Percentiles rank a stretch among this genome's conserved stretches.
phyloP scores from a whole-genome alignment of 495 filamentous ascomycete species.

The Penicillium lividum region DNA sequence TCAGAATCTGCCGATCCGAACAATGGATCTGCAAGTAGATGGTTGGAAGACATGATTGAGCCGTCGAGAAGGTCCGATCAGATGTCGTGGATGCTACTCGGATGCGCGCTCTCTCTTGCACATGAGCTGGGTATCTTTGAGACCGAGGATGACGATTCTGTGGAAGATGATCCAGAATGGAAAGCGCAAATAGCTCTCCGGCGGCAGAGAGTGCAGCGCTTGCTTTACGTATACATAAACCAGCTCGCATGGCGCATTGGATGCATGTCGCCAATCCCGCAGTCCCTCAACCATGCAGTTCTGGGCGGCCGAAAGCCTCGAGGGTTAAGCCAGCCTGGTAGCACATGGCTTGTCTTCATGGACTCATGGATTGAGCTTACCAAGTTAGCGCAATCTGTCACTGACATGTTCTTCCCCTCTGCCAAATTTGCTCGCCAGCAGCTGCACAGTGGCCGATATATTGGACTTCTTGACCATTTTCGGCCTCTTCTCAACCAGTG shows the following conservation, averaged over 20 bases:
- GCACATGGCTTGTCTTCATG: constrained; percentile 49
- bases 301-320: constrained; percentile 34
- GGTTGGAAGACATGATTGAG: constrained; percentile 52
- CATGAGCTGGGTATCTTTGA: constrained; percentile 56
- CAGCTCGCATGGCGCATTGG: constrained; percentile 56
- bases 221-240: constrained; percentile 56
- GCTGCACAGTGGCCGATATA: constrained; percentile 53
- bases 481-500: constrained; percentile 51
- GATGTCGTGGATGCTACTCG: constrained; percentile 60
- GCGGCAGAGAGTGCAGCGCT: constrained; percentile 45
- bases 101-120: constrained; percentile 51
- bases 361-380: constrained; percentile 56
- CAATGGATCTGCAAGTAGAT: constrained; percentile 33
- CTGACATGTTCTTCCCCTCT: constrained; percentile 55
- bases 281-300: constrained; percentile 48
- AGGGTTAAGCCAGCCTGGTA: constrained; percentile 30
- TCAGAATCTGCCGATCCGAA: constrained; percentile 20
- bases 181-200: constrained; percentile 42
- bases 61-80: constrained; percentile 54
- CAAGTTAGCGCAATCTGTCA: constrained; percentile 53
- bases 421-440: constrained; percentile 53
- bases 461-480: constrained; percentile 54
- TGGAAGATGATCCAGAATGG: constrained; percentile 31
- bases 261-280: constrained; percentile 54
- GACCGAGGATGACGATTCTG: constrained; percentile 29